Percentiles rank a stretch among this genome's conserved stretches.
These are phyloP conservation scores for Heliamphora pulchella DNA, from an alignment of 179 eudicot genomes.

Conservation along the genomic window DNA sequence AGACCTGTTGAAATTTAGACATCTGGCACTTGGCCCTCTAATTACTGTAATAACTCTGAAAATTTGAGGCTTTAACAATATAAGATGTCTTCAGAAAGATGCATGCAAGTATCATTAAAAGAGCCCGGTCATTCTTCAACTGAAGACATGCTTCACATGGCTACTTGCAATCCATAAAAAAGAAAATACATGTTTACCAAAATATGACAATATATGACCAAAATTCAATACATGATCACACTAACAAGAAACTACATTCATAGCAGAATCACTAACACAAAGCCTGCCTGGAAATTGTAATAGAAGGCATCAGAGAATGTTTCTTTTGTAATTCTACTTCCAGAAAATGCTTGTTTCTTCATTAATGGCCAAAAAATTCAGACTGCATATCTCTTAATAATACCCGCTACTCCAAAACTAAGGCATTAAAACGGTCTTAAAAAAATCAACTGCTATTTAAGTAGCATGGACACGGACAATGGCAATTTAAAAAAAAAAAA, in stretches of 20 bases:
- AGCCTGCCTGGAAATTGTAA: conserved; percentile 3
- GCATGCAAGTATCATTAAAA: not conserved
- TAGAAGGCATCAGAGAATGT: not conserved
- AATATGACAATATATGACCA: not conserved
- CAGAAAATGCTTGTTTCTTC: not conserved
- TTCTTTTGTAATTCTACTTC: not conserved
- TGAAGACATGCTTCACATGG: not conserved
- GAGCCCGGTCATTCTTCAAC: not conserved
- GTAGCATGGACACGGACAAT: too few species aligned
- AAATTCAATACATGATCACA: too few species aligned
- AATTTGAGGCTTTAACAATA: not conserved
- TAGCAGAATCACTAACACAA: not conserved
- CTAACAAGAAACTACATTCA: too few species aligned
- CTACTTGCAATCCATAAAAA: not conserved
- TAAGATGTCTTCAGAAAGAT: not conserved
- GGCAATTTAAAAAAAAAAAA: too few species aligned
- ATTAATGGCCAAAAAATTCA: too few species aligned
- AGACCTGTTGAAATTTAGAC: not conserved
- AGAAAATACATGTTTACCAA: not conserved
- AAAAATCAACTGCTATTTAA: not conserved
- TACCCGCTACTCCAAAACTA: not conserved
- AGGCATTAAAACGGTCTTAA: not conserved
- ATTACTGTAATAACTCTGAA: not conserved
- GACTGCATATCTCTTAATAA: not conserved
- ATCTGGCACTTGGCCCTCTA: not conserved